Evolutionary conservation across 176 grass and related monocot genomes (phyloP).

Genomic region (Aegilops sharonensis): DNA sequence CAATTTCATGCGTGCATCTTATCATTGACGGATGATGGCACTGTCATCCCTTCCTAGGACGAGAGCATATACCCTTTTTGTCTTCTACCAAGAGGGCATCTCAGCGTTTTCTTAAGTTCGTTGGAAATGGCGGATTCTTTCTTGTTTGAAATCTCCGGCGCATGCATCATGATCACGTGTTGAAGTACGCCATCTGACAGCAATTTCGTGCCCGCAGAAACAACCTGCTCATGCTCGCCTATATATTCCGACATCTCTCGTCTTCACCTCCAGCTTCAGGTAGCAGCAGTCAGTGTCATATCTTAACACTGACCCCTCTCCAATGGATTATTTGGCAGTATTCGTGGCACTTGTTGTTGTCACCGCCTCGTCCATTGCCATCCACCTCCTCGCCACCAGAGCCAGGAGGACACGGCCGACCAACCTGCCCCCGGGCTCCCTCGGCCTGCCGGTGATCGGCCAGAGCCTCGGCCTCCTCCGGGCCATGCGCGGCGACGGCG

Average conservation of each 20-base stretch:
- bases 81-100: background rate
- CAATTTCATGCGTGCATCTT: too few relatives aligned
- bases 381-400: background rate
- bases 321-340: background rate
- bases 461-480: slow-evolving; percentile 51
- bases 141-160: background rate
- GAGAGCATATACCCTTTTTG: background rate
- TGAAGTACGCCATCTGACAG: background rate
- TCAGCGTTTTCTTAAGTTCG: background rate
- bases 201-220: background rate
- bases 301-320: background rate
- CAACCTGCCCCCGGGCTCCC: slow-evolving; percentile 43
- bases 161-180: background rate
- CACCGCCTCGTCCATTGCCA: background rate
- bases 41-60: background rate
- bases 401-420: background rate
- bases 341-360: background rate
- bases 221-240: background rate
- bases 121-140: background rate
- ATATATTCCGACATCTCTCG: background rate
- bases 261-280: background rate
- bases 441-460: slow-evolving; percentile 47
- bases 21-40: background rate
- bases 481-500: slow-evolving; percentile 47
- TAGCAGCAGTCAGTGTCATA: background rate